Evolutionary conservation across 2,329 filamentous ascomycete genomes (phyloP), one percentile per base, ranked within the genome.

Genomic region (Alternaria viburni): DNA sequence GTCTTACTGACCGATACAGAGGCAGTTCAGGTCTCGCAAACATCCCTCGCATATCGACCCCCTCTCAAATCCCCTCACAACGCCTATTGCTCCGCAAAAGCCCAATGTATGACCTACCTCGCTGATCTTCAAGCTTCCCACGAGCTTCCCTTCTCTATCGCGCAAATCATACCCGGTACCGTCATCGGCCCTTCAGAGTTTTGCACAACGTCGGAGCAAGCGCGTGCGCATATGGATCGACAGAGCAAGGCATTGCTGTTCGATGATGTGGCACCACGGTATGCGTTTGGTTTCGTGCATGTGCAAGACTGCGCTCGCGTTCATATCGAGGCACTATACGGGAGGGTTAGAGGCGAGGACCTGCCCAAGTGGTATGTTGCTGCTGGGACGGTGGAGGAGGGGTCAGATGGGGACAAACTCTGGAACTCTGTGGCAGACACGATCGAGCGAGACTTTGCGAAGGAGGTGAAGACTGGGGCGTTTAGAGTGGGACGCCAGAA

Each of bases 231-330:
- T 3, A 71, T 79, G 65, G 77, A 79, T 51, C 74, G 77, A 21
- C 77, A 78, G 68, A 74, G 69, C 3, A 69, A 69, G 28, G 75
- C 76, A 1, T 59, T 78, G 5, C 59, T 79, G 1, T 79, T 79
- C 62, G 71, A 77, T 36, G 71, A 71, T 10, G 59, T 68, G 8
- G 69, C 70, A 11, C 74, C 77, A 4, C 68, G 72, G 9, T 78
- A 79, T 61, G 69, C 70, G 6, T 79, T 79, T 55, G 76, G 76
- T 4, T 79, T 79, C n/a, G 74, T 78, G 25, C 69, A 76, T 43
- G 69, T 78, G 1, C 50, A 70, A 6, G 76, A 79, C 46, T 77
- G 75, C 56, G 76, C 77, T 11, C 66, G 58, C 9, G 66, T 79
- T 6, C 76, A 78, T 62, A 64, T 79, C 7, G 73, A 75, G 57